Base-by-base conservation (phyloP, 1,284 basidiomycete genomes). In the Melampsora occidentalis region DNA sequence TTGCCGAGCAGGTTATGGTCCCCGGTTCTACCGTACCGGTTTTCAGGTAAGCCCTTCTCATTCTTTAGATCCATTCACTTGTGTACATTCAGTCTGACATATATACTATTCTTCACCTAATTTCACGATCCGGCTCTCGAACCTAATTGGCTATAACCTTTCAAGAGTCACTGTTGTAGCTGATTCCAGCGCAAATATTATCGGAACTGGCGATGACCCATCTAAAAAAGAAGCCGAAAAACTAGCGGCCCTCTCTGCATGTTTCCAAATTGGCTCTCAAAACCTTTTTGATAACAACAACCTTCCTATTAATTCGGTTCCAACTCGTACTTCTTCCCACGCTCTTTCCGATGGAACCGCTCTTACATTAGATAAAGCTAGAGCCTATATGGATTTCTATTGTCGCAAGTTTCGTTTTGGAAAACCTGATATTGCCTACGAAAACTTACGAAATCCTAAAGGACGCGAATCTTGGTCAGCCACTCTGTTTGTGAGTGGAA, bases 341-440 rank as follows among this genome's bases (percentile, higher is more conserved):
- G 39, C 79, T 5, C 86, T 97, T 25, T 88, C 88, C 20, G 90
- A 94, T 81, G 89, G 89, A 31, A 86, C 88, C 5, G 80, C 84
- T 33, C 86, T 96, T 79, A 86, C 85, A 7, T 89, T 90, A 66
- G 92, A 94, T 77, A 87, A 88, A 66, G 93, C 94, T 0, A 89
- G 91, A 71, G 89, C 89, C 79, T 98, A 97, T 84, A 94, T 97
- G 90, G 94, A 95, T 80, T 98, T 91, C 82, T 97, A 97, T 82
- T 97, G 94, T 83, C 88, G 89, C 61, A 87, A 89, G 53, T 97
- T 90, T 83, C 85, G 86, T 48, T 95, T 95, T 80, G 86, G 87
- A n/a, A 89, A 88, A 79, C 93, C 94, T 1, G 91, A 94, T 69
- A 85, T 97, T 77, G 85, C 87, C 20, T 90, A 88, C 79, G 83